Base-by-base conservation (phyloP, 2,329 filamentous ascomycete genomes). In the Fusarium coicis region DNA sequence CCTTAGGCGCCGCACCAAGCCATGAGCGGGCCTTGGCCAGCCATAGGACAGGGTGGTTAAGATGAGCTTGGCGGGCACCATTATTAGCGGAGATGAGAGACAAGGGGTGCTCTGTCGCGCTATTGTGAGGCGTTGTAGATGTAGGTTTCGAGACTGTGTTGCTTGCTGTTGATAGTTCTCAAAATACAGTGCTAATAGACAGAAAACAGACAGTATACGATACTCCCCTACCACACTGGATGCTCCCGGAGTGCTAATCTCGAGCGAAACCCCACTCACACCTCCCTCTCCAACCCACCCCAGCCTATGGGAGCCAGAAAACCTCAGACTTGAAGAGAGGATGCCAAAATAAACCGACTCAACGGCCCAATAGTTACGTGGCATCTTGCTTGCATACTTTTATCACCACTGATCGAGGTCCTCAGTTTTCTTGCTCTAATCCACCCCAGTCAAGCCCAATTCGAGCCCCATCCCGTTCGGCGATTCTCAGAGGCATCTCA, bases 191-290 rank as follows among this genome's bases (percentile, higher is more conserved):
- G 67, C 12, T 8, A 47, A 4, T 7, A 0, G 0, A 0, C 0
- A 0, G 3, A 1, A 0, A 0, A 0, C 1, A 18, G 54, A 80
- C 78, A 71, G 73, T 70, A 50, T 39, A 52, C 52, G 78, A 76
- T 79, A 57, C 54, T 63, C 55, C 63, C 66, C 74, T 83, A 83
- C 73, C 78, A 54, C 39, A 43, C 67, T 70, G 44, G 66, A 80
- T 78, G 75, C 67, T 73, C 66, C 68, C 72, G 69, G 76, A 80
- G 80, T 62, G 80, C 77, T 85, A 84, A 85, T 85, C 83, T 85
- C 81, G 79, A 79, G 70, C 73, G 68, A 65, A 77, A 81, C 81
- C 77, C 80, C 82, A 84, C 81, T 79, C 83, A 84, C 80, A 83
- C 83, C 79, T 76, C 73, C 74, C 77, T 78, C n/a, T 26, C 72